Conservation (phyloP, 768 basidiomycete species). For the Boletus fagicola region DNA sequence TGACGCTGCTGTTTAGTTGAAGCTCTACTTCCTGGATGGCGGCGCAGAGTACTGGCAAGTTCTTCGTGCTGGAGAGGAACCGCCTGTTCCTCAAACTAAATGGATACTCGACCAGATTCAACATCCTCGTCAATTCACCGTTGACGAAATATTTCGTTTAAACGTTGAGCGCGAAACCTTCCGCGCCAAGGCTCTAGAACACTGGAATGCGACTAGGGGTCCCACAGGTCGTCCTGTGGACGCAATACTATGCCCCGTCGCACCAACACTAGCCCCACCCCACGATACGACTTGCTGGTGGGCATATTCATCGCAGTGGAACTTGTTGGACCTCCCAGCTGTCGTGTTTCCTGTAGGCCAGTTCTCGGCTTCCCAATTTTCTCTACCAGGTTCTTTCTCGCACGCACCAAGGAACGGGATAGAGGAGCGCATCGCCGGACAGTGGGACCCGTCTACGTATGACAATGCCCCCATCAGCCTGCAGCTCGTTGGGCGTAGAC, state of each 20-base stretch:
- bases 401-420: conserved; percentile 34
- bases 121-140: conserved; percentile 37
- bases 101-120: conserved; percentile 45
- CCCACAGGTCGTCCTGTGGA: conserved; percentile 47
- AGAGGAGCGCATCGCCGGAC: conserved; percentile 35
- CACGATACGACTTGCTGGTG: conserved; percentile 50
- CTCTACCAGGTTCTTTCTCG: conserved; percentile 10
- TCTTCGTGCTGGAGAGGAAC: conserved; percentile 35
- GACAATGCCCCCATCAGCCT: conserved; percentile 45
- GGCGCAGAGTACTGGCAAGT: conserved; percentile 45
- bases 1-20: conserved; percentile 32
- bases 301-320: conserved; percentile 54
- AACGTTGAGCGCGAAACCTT: conserved; percentile 44
- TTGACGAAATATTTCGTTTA: conserved; percentile 45
- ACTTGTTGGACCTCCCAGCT: conserved; percentile 48
- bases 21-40: conserved; percentile 50
- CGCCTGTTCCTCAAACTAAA: conserved; percentile 40
- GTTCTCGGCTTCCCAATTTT: conserved; percentile 27
- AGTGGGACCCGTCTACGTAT: conserved; percentile 44
- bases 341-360: conserved; percentile 47
- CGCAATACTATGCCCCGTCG: conserved; percentile 45
- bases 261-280: conserved; percentile 47
- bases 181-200: conserved; percentile 38
- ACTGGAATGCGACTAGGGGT: conserved; percentile 43
- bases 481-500: conserved; percentile 50